A percentile compares a stretch with the other conserved stretches of the same genome.
These are phyloP conservation scores for Naganishia kalamii DNA, from an alignment of 768 basidiomycete genomes.

Conservation along the genomic window DNA sequence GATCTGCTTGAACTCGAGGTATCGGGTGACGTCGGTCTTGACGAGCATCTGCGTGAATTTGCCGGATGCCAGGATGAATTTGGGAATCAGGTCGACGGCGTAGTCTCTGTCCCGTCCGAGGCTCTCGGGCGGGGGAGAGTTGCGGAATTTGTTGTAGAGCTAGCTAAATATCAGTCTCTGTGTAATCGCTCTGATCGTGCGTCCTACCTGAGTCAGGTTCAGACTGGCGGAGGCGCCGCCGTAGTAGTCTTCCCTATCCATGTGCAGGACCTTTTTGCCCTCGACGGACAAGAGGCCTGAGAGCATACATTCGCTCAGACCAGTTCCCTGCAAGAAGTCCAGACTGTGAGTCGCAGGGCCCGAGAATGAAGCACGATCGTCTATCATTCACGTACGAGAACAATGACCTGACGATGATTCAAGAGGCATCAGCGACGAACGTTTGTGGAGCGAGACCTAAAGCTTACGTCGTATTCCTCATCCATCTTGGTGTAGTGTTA, in stretches of 20 bases:
- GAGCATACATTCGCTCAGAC: slow-evolving; percentile 95
- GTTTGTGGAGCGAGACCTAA: background rate
- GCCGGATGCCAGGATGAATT: slow-evolving; percentile 97
- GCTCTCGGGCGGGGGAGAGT: slow-evolving; percentile 66
- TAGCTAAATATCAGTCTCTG: slow-evolving; percentile 40
- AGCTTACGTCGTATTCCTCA: slow-evolving; percentile 90
- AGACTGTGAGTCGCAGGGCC: too few species aligned
- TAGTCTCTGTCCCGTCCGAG: slow-evolving; percentile 97
- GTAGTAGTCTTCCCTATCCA: slow-evolving; percentile 80
- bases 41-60: slow-evolving; percentile 97
- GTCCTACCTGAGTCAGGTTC: slow-evolving; percentile 85
- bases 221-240: slow-evolving; percentile 94
- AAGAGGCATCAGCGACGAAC: background rate
- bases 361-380: slow-evolving; percentile 49
- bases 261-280: slow-evolving; percentile 99
- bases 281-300: slow-evolving; percentile 98
- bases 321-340: slow-evolving; percentile 92
- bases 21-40: slow-evolving; percentile 95
- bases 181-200: background rate
- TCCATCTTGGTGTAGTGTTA: slow-evolving; percentile 60
- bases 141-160: slow-evolving; percentile 94
- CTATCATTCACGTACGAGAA: slow-evolving; percentile 32
- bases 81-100: slow-evolving; percentile 93
- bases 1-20: slow-evolving; percentile 99
- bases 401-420: slow-evolving; percentile 35